A percentile compares a stretch with the other conserved stretches of the same genome.
These are phyloP conservation scores for Trichoderma orchidacearum DNA, from an alignment of 495 filamentous ascomycete species.

Conservation along the genomic window DNA sequence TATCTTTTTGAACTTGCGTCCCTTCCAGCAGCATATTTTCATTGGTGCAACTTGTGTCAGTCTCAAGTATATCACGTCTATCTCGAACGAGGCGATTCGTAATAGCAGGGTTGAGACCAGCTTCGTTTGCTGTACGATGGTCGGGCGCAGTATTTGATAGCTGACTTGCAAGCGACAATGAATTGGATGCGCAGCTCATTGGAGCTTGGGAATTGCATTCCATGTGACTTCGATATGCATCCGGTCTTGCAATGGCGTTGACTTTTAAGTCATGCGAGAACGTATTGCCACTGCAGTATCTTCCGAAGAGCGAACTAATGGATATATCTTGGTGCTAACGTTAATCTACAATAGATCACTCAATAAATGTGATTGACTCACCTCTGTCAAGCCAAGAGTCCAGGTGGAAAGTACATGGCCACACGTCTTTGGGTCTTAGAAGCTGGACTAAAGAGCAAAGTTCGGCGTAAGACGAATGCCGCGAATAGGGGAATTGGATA, in stretches of 20 bases:
- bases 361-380: constrained; percentile 10
- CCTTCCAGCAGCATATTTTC: too few species aligned
- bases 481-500: constrained; percentile 69
- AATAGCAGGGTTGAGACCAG: too few species aligned
- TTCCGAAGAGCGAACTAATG: constrained; percentile 40
- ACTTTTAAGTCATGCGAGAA: constrained; percentile 36
- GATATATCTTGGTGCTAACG: constrained; percentile 4
- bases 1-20: not conserved
- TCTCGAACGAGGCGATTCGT: too few species aligned
- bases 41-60: too few species aligned
- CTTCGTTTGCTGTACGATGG: too few species aligned
- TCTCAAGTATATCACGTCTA: too few species aligned
- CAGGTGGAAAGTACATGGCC: constrained; percentile 69
- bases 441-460: constrained; percentile 53
- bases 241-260: not conserved
- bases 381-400: constrained; percentile 42
- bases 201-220: not conserved
- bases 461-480: constrained; percentile 79
- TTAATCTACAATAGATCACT: not conserved
- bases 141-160: too few species aligned
- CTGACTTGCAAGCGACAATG: too few species aligned
- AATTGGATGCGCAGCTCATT: not conserved
- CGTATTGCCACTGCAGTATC: constrained; percentile 30
- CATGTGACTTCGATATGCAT: not conserved
- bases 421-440: constrained; percentile 64